These are phyloP conservation scores for Tolypocladium sp. DNA, from an alignment of 2,329 filamentous ascomycete genomes.

Conservation along the genomic window DNA sequence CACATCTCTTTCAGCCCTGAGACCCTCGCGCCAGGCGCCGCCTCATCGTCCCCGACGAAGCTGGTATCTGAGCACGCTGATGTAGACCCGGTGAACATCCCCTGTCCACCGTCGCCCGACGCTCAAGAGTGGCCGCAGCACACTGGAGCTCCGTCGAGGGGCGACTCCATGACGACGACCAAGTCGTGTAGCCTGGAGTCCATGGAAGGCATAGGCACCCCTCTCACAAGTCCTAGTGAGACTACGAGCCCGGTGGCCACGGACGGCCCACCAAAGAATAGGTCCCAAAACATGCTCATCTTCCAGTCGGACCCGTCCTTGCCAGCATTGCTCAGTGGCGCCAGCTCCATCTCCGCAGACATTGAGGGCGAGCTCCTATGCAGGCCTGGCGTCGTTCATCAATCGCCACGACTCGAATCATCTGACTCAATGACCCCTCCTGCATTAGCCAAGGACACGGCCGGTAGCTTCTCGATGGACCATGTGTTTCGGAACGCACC, in stretches of 20 bases:
- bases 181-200: constrained; percentile 45
- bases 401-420: constrained; percentile 37
- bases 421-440: constrained; percentile 47
- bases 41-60: neutral
- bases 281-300: constrained; percentile 36
- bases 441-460: constrained; percentile 36
- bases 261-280: constrained; percentile 27
- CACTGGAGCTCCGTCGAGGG: constrained; percentile 24
- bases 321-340: constrained; percentile 53
- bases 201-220: constrained; percentile 36
- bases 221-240: constrained; percentile 47
- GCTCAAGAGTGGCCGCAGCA: constrained; percentile 25
- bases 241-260: constrained; percentile 38
- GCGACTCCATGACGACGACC: constrained; percentile 31
- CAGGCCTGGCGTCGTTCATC: constrained; percentile 35
- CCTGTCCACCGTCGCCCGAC: constrained; percentile 38
- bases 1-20: neutral
- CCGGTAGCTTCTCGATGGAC: constrained; percentile 37
- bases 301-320: constrained; percentile 57
- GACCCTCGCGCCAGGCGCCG: neutral
- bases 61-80: neutral
- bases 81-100: constrained; percentile 19
- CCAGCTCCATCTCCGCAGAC: constrained; percentile 55
- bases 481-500: constrained; percentile 22
- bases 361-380: constrained; percentile 51